Conservation (phyloP, 1,139 yeast species). For the Pneumocystis carinii region DNA sequence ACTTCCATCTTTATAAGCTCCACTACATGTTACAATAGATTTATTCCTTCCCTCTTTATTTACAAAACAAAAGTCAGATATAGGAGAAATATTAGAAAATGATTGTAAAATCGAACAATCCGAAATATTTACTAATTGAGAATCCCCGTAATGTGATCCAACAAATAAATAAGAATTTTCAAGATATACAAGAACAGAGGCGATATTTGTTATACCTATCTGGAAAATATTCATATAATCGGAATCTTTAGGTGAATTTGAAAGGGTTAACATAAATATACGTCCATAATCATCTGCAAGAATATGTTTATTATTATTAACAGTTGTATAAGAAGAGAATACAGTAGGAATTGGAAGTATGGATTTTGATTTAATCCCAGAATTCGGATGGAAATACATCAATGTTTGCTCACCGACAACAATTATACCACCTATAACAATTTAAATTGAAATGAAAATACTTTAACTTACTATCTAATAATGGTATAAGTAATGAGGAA, state of each 20-base stretch:
- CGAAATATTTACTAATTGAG: slow-evolving; percentile 13
- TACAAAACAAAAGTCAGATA: slow-evolving; percentile 14
- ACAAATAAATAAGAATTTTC: slow-evolving; percentile 13
- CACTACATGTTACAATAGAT: slow-evolving; percentile 16
- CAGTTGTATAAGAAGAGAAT: slow-evolving; percentile 12
- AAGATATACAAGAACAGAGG: slow-evolving; percentile 14
- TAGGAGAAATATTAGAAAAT: slow-evolving; percentile 16
- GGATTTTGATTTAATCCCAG: slow-evolving; percentile 1
- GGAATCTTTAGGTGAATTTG: not conserved
- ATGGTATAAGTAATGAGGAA: slow-evolving; percentile 4
- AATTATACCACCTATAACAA: slow-evolving; percentile 11
- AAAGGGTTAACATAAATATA: slow-evolving; percentile 12
- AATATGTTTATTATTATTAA: slow-evolving; percentile 10
- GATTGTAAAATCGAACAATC: slow-evolving; percentile 4
- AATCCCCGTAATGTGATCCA: slow-evolving; percentile 18
- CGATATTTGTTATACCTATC: slow-evolving; percentile 11
- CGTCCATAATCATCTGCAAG: slow-evolving; percentile 17
- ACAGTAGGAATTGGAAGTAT: slow-evolving; percentile 13
- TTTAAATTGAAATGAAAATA: slow-evolving; percentile 6
- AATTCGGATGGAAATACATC: slow-evolving; percentile 5
- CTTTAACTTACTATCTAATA: not conserved
- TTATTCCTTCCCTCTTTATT: slow-evolving; percentile 9
- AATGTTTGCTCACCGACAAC: slow-evolving; percentile 14
- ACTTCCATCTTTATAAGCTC: slow-evolving; percentile 18
- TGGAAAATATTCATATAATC: slow-evolving; percentile 1